Conservation (phyloP, 768 basidiomycete genomes). For the Agrocybe chaxingu region DNA sequence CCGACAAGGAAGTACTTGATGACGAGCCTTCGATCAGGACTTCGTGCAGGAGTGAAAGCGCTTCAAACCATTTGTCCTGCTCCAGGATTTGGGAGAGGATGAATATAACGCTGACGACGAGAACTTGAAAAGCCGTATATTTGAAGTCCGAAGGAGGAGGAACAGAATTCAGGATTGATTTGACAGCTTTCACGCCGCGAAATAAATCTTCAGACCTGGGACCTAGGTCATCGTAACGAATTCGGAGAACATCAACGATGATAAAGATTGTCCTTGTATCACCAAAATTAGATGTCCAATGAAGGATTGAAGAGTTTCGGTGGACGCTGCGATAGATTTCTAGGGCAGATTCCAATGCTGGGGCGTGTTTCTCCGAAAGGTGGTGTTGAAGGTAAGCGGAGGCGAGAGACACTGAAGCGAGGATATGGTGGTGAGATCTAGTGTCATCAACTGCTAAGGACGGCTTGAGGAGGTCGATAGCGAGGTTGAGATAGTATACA, state of each 20-base stretch:
- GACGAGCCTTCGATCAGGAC: not conserved
- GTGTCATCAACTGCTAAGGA: no score
- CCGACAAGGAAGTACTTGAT: no score
- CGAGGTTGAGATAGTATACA: no score
- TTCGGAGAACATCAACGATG: conserved; percentile 1
- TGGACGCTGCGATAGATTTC: not conserved
- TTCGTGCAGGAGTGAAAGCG: not conserved
- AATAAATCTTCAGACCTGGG: not conserved
- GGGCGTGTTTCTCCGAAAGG: not conserved
- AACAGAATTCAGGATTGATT: not conserved
- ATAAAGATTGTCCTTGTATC: conserved; percentile 6
- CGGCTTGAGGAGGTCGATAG: no score
- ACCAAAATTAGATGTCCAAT: conserved; percentile 4
- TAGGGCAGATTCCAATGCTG: conserved; percentile 7
- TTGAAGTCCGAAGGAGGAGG: not conserved
- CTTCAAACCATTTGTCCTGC: not conserved
- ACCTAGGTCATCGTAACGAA: not conserved
- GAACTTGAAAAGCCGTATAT: conserved; percentile 2
- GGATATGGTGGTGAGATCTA: no score
- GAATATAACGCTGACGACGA: conserved; percentile 2
- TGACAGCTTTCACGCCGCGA: not conserved
- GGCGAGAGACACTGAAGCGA: not conserved
- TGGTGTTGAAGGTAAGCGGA: conserved; percentile 5
- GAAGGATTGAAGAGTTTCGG: no score
- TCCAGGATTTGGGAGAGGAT: not conserved